Base-by-base conservation (phyloP, 345 rosid species). In the Clarkia xantiana region DNA sequence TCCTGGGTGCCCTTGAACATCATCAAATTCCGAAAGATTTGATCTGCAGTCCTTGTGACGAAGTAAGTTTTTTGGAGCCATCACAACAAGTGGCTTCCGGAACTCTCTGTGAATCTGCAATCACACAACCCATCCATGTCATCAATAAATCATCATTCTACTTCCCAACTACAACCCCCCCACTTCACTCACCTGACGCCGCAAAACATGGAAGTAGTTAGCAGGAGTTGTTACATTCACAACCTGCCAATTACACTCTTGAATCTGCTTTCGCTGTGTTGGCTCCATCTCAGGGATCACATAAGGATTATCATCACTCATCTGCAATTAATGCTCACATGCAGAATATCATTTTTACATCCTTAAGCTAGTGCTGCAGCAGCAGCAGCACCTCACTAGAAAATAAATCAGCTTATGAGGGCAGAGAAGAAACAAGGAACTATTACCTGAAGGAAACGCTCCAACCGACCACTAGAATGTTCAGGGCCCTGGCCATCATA, bases 1-100 rank as follows among this genome's bases (percentile, higher is more conserved):
- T 44, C 97, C 95, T 14, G 95, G 80, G 62, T 89, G 95, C 39
- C 94, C 95, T 80, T 85, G 77, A 14, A 80, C 95, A 67, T 89
- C 95, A 63, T 85, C 97, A 64, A 89, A 85, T 72, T 89, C 95
- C 0, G 90, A 82, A 36, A 89, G 78, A 65, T 89, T 89, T 54
- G 97, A 89, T 77, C 74, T 85, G 69, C 97, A 89, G 60, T 77
- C 84, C 63, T 82, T 86, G 62, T 82, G 94, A 55, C 94, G 90
- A 56, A 88, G 95, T 43, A 88, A 68, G 65, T 88, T 88, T 76
- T 88, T 88, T 44, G 97, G 95, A 52, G 93, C 62, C 86, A 82
- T 82, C 49, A 85, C 85, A 29, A 89, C 65, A 36, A 89, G 69
- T 63, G 95, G 97, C 71, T 89, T 89, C 36, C 94, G 94, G 71